These are phyloP conservation scores for Penicillium coprophilum DNA, from an alignment of 495 filamentous ascomycete genomes.

Conservation along the genomic window DNA sequence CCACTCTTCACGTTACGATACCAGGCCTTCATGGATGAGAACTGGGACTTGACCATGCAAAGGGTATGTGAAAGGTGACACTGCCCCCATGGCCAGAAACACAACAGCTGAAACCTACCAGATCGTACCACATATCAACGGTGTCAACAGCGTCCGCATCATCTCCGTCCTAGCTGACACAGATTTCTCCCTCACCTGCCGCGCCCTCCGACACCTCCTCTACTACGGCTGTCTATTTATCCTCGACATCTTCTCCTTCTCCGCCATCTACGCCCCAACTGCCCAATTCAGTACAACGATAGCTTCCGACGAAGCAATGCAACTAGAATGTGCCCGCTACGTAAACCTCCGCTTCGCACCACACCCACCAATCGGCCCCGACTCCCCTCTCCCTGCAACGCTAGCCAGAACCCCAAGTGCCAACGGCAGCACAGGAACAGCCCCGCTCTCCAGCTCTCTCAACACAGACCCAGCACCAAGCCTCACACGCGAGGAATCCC, in stretches of 20 bases:
- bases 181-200: slow-evolving; percentile 77
- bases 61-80: slow-evolving; percentile 39
- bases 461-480: slow-evolving; percentile 22
- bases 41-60: slow-evolving; percentile 89
- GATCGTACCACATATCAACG: slow-evolving; percentile 82
- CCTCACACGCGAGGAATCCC: slow-evolving; percentile 24
- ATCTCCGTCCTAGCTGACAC: slow-evolving; percentile 83
- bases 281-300: slow-evolving; percentile 72
- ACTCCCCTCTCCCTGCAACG: slow-evolving; percentile 16
- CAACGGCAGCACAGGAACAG: slow-evolving; percentile 13
- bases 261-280: slow-evolving; percentile 84
- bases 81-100: too few relatives aligned
- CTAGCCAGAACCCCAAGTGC: slow-evolving; percentile 12
- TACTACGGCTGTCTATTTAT: slow-evolving; percentile 87
- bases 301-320: slow-evolving; percentile 62
- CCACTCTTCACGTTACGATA: slow-evolving; percentile 86
- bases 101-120: slow-evolving; percentile 19
- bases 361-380: slow-evolving; percentile 31
- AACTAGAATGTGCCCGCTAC: slow-evolving; percentile 84
- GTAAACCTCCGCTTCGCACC: slow-evolving; percentile 55
- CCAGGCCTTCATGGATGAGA: slow-evolving; percentile 70
- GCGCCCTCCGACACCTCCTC: slow-evolving; percentile 80
- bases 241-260: slow-evolving; percentile 91
- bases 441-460: slow-evolving; percentile 21
- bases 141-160: slow-evolving; percentile 79